A percentile compares a stretch with the other conserved stretches of the same genome.
Evolutionary conservation across 768 basidiomycete genomes (phyloP).

Genomic region (Xerocomellus chrysenteron): DNA sequence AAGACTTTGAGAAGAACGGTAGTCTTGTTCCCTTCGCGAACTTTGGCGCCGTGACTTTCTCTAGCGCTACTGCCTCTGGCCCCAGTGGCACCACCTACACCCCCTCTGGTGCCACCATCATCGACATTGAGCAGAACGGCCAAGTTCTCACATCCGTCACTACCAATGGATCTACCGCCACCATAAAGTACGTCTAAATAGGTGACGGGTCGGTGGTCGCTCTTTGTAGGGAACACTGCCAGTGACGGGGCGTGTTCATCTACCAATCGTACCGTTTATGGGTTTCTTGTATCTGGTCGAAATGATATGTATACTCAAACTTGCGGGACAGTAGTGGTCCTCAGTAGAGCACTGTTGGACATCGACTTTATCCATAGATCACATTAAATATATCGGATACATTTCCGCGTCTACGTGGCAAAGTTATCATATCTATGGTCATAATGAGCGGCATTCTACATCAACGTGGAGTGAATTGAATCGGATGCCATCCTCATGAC

Average conservation of each 20-base stretch:
- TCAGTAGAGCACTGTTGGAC: too few species aligned
- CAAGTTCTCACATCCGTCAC: conserved; percentile 10
- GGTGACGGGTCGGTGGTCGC: not conserved
- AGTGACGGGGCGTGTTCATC: not conserved
- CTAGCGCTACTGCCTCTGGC: conserved; percentile 7
- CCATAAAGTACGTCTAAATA: conserved; percentile 9
- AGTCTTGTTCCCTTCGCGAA: conserved; percentile 10
- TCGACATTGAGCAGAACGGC: conserved; percentile 12
- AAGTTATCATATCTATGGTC: not conserved
- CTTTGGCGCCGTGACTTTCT: conserved; percentile 23
- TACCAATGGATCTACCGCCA: not conserved
- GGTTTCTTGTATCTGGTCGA: not conserved
- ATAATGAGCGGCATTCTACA: not conserved
- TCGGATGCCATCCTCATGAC: not conserved
- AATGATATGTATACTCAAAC: not conserved
- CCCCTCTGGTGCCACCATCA: conserved; percentile 7
- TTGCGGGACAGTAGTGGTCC: not conserved
- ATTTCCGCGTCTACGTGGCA: not conserved
- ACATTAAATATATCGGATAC: not conserved
- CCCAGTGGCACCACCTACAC: conserved; percentile 3
- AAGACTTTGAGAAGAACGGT: conserved; percentile 14
- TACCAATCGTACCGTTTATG: not conserved
- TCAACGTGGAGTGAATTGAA: not conserved
- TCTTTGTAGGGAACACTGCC: not conserved
- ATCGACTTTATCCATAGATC: not conserved